Evolutionary conservation across 1,139 yeast genomes (phyloP).

Genomic region (Hyphopichia fennica): DNA sequence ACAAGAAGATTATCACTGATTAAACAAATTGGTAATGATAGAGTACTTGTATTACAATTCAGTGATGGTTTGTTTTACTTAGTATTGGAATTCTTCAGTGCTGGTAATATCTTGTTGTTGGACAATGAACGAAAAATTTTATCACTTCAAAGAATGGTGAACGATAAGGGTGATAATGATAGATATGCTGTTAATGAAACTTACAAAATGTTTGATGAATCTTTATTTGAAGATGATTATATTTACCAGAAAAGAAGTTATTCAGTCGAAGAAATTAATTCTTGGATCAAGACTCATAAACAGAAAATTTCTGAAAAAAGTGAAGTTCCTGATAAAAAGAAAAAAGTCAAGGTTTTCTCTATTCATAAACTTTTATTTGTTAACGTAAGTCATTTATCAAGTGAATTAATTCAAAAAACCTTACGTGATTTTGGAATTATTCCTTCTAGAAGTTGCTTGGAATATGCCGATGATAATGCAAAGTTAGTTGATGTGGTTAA

Average conservation of each 20-base stretch:
- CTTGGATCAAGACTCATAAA: constrained; percentile 52
- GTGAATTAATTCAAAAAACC: constrained; percentile 69
- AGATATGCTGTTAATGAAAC: constrained; percentile 71
- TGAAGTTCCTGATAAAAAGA: constrained; percentile 10
- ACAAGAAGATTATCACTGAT: constrained; percentile 74
- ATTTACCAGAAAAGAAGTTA: constrained; percentile 18
- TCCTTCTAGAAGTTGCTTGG: constrained; percentile 42
- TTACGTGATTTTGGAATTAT: constrained; percentile 48
- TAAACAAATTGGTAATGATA: constrained; percentile 73
- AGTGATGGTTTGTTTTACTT: constrained; percentile 77
- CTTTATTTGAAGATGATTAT: constrained; percentile 38
- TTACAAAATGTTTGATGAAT: constrained; percentile 59
- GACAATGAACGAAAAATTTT: constrained; percentile 69
- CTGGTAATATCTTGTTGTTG: constrained; percentile 82
- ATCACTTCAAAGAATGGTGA: constrained; percentile 75
- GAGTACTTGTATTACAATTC: constrained; percentile 78
- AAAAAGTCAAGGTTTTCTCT: constrained; percentile 51
- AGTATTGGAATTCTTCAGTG: constrained; percentile 90
- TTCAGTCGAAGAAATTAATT: constrained; percentile 33
- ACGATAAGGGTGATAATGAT: constrained; percentile 63
- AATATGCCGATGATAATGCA: constrained; percentile 23
- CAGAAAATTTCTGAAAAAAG: constrained; percentile 16
- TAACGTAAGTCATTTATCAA: constrained; percentile 71
- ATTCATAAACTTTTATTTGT: constrained; percentile 71
- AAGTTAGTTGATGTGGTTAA: constrained; percentile 28